These are phyloP conservation scores for Fusarium papillatum DNA, from an alignment of 2,329 filamentous ascomycete genomes.

Conservation along the genomic window DNA sequence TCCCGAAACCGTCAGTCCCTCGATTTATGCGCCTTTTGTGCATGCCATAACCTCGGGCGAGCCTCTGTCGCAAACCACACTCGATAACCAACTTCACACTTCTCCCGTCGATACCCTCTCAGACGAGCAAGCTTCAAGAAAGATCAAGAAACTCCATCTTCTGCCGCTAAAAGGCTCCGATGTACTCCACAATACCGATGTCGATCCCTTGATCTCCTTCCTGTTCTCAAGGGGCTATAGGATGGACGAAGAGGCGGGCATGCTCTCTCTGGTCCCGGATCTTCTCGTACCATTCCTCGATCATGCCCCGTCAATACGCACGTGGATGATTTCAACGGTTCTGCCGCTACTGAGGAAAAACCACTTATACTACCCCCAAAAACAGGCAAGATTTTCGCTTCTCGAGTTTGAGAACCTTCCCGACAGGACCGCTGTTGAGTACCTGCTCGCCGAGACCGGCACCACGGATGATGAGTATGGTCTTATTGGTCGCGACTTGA, in stretches of 20 bases:
- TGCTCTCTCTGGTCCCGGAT: slow-evolving; percentile 76
- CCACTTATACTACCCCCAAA: slow-evolving; percentile 76
- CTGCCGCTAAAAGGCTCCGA: slow-evolving; percentile 67
- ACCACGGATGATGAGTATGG: slow-evolving; percentile 52
- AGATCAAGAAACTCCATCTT: slow-evolving; percentile 73
- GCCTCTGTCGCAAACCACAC: slow-evolving; percentile 54
- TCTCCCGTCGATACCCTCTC: slow-evolving; percentile 69
- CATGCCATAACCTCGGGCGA: slow-evolving; percentile 66
- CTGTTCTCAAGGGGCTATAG: slow-evolving; percentile 76
- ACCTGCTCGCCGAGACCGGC: slow-evolving; percentile 72
- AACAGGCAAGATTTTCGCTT: slow-evolving; percentile 65
- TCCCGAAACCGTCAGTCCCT: slow-evolving; percentile 77
- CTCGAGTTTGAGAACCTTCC: slow-evolving; percentile 73
- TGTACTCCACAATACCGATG: slow-evolving; percentile 59
- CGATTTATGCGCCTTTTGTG: slow-evolving; percentile 73
- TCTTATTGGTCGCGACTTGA: slow-evolving; percentile 73
- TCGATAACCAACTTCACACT: slow-evolving; percentile 64
- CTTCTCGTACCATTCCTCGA: slow-evolving; percentile 78
- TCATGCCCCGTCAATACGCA: slow-evolving; percentile 70
- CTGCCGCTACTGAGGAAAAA: slow-evolving; percentile 78
- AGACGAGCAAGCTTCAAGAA: slow-evolving; percentile 74
- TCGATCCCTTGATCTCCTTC: slow-evolving; percentile 73
- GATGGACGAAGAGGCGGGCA: slow-evolving; percentile 80
- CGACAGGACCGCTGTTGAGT: slow-evolving; percentile 69
- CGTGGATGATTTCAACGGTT: slow-evolving; percentile 78